These are phyloP conservation scores for Hypoxylon intermedium DNA, from an alignment of 495 filamentous ascomycete genomes.

Conservation along the genomic window DNA sequence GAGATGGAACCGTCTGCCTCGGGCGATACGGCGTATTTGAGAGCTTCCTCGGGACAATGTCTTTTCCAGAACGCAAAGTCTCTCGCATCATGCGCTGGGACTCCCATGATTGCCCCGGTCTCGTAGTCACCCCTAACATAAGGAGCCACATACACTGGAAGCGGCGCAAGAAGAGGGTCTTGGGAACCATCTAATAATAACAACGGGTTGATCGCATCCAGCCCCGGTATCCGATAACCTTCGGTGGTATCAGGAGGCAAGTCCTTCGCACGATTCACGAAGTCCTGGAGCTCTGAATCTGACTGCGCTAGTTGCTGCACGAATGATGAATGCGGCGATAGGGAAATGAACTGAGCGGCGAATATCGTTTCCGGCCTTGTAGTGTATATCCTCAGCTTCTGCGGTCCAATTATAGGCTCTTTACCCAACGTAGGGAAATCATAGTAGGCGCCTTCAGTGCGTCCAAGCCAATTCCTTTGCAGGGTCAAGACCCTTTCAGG, in stretches of 20 bases:
- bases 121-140: constrained; percentile 90
- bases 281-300: constrained; percentile 67
- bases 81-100: constrained; percentile 80
- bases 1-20: constrained; percentile 55
- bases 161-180: too few species aligned
- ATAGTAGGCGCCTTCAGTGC: constrained; percentile 73
- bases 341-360: constrained; percentile 82
- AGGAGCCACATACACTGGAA: constrained; percentile 79
- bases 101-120: constrained; percentile 91
- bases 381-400: constrained; percentile 70
- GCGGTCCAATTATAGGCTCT: constrained; percentile 44
- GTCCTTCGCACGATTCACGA: constrained; percentile 67
- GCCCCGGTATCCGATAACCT: constrained; percentile 68
- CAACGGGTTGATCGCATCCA: constrained; percentile 72
- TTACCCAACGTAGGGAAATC: constrained; percentile 64
- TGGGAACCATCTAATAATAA: constrained; percentile 59
- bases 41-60: constrained; percentile 60
- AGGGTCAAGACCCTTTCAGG: constrained; percentile 81
- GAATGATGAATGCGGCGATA: constrained; percentile 77
- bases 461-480: constrained; percentile 90
- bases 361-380: constrained; percentile 84
- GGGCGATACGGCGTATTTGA: constrained; percentile 62
- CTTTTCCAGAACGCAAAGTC: constrained; percentile 82
- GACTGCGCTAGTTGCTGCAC: constrained; percentile 65
- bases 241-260: constrained; percentile 75